A percentile compares a stretch with the other conserved stretches of the same genome.
Conservation (phyloP, 257 asterid genomes). For the Hygrophila difformis region DNA sequence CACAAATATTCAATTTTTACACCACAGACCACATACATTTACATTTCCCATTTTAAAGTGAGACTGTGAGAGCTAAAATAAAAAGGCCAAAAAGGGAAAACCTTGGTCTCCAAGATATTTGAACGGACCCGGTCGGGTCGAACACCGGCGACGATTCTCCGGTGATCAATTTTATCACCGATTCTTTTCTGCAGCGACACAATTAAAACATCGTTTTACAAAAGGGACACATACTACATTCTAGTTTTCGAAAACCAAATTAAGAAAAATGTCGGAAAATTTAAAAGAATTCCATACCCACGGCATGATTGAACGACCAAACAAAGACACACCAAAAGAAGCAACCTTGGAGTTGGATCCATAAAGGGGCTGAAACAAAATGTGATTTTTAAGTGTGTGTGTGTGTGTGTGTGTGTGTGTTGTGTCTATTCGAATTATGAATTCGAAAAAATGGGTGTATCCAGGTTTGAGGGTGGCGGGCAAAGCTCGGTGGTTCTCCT, state of each 20-base stretch:
- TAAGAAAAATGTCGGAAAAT: background rate
- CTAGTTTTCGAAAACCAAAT: background rate
- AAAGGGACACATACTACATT: too few relatives aligned
- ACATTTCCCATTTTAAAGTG: too few relatives aligned
- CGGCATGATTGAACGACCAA: conserved; percentile 31
- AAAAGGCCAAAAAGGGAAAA: conserved; percentile 11
- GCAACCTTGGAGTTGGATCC: conserved; percentile 37
- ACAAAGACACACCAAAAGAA: conserved; percentile 32
- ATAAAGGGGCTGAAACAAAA: conserved; percentile 14
- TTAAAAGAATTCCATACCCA: conserved; percentile 27
- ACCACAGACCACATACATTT: too few relatives aligned
- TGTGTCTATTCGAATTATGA: too few relatives aligned
- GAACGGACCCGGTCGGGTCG: conserved; percentile 76
- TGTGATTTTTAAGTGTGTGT: conserved; percentile 3
- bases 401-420: too few relatives aligned
- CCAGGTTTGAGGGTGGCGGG: background rate
- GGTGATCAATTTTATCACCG: conserved; percentile 32
- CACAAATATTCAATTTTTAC: too few relatives aligned
- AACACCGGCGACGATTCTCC: conserved; percentile 39
- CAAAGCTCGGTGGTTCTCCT: conserved; percentile 14
- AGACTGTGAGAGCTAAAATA: too few relatives aligned
- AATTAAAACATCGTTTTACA: too few relatives aligned
- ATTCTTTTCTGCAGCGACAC: conserved; percentile 28
- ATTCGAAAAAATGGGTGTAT: too few relatives aligned
- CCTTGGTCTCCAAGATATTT: conserved; percentile 89